Conservation (phyloP, 1,284 basidiomycete genomes). For the Ustilago shanxiensis region DNA sequence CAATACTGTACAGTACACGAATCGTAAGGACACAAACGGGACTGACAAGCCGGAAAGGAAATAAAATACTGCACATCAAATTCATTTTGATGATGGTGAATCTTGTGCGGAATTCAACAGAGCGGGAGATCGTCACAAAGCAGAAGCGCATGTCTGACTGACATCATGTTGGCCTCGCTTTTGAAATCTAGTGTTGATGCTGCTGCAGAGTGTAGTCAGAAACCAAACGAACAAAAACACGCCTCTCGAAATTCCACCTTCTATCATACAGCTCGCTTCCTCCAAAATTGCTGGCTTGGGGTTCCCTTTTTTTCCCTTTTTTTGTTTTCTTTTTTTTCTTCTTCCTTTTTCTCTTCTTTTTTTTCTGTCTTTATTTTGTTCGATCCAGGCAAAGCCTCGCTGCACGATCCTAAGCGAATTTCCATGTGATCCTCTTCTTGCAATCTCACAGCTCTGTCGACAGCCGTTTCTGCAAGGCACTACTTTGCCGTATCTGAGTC, state of each 20-base stretch:
- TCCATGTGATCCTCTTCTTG: too few species aligned
- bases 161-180: slow-evolving; percentile 13
- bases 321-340: background rate
- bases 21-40: too few species aligned
- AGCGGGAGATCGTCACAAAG: slow-evolving; percentile 5
- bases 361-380: background rate
- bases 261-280: background rate
- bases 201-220: background rate
- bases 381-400: too few species aligned
- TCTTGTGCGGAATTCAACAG: too few species aligned
- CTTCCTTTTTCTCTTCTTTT: background rate
- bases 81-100: too few species aligned
- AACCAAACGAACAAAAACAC: too few species aligned
- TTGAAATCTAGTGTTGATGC: background rate
- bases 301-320: background rate
- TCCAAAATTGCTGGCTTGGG: background rate
- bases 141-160: slow-evolving; percentile 4
- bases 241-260: background rate
- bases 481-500: background rate
- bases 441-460: too few species aligned
- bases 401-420: too few species aligned
- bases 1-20: background rate
- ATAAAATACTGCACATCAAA: too few species aligned
- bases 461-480: background rate
- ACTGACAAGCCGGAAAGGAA: too few species aligned